Base-by-base conservation (phyloP, 2,329 filamentous ascomycete genomes). In the Escovopsis sp. region DNA sequence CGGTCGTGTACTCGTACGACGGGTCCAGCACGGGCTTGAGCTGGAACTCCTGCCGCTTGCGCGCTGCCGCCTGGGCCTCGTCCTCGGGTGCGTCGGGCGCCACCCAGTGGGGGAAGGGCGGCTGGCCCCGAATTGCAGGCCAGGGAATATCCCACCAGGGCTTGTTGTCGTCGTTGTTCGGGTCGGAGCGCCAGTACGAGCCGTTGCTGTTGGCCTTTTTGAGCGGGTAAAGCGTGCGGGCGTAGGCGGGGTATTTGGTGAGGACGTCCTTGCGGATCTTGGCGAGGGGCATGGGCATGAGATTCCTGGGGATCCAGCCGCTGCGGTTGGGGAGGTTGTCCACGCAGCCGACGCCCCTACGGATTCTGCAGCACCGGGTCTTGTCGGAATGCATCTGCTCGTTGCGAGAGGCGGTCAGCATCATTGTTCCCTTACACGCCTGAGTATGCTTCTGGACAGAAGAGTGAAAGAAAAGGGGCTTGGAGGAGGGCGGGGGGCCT, bases 241-340 rank as follows among this genome's bases (percentile, higher is more conserved):
- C 27, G 37, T 57, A 55, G 3, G 36, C 36, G 10, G 52, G 50
- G 17, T 54, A 45, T 32, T 31, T 31, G 5, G 21, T 23, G 0
- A 42, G n/a, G 38, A 56, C 56, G 8, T 23, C 35, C 1, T 41
- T 39, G 33, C 48, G 53, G 23, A 54, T 33, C 2, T 27, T 8
- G 11, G 37, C 35, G 4, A 51, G 34, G 1, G 36, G 31, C 15
- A 35, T 39, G 5, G 40, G 45, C 7, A 52, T 34, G 12, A 43
- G 33, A 3, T 26, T 34, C 2, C 32, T 38, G 6, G 39, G 41
- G 14, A 57, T 48, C 52, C 53, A 57, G 15, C 54, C 53, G 13
- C 49, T 53, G 25, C 45, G 47, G 39, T 57, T 57, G 12, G 54
- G 55, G 10, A 57, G 42, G 10, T 35, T 27, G 1, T 41, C 8